These are phyloP conservation scores for Aspergillus wentii DNA, from an alignment of 495 filamentous ascomycete genomes.

Conservation along the genomic window DNA sequence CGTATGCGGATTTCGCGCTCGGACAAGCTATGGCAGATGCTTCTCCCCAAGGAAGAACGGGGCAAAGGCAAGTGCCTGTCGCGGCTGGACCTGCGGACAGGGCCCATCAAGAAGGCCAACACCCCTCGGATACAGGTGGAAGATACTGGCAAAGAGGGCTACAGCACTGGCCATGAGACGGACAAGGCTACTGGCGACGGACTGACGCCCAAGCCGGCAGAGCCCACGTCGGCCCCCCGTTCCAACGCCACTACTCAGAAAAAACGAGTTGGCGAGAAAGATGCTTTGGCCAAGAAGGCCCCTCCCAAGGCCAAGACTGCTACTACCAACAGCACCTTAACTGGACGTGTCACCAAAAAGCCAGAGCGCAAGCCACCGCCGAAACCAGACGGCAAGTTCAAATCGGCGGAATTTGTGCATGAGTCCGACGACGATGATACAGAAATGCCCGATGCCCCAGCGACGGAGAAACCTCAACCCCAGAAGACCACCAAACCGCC, in stretches of 20 bases:
- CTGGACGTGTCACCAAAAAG: slow-evolving; percentile 49
- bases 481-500: slow-evolving; percentile 14
- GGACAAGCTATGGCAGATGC: slow-evolving; percentile 74
- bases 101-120: slow-evolving; percentile 45
- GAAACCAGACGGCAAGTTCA: slow-evolving; percentile 46
- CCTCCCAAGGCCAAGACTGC: slow-evolving; percentile 51
- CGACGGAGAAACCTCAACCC: slow-evolving; percentile 27
- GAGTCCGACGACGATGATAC: slow-evolving; percentile 71
- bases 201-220: slow-evolving; percentile 37
- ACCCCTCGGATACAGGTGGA: slow-evolving; percentile 58
- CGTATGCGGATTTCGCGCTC: slow-evolving; percentile 64
- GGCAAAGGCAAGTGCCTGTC: slow-evolving; percentile 79
- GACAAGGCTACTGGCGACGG: slow-evolving; percentile 43
- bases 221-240: slow-evolving; percentile 48
- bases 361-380: slow-evolving; percentile 40
- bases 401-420: slow-evolving; percentile 70
- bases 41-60: slow-evolving; percentile 69
- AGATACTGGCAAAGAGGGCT: slow-evolving; percentile 34
- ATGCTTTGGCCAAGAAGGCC: slow-evolving; percentile 54
- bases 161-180: slow-evolving; percentile 47
- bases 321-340: slow-evolving; percentile 42
- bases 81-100: slow-evolving; percentile 59
- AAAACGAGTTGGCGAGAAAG: slow-evolving; percentile 58
- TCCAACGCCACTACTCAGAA: slow-evolving; percentile 50
- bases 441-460: slow-evolving; percentile 40